These are phyloP conservation scores for Chloris gayana DNA, from an alignment of 176 grass and related monocot species.

Conservation along the genomic window DNA sequence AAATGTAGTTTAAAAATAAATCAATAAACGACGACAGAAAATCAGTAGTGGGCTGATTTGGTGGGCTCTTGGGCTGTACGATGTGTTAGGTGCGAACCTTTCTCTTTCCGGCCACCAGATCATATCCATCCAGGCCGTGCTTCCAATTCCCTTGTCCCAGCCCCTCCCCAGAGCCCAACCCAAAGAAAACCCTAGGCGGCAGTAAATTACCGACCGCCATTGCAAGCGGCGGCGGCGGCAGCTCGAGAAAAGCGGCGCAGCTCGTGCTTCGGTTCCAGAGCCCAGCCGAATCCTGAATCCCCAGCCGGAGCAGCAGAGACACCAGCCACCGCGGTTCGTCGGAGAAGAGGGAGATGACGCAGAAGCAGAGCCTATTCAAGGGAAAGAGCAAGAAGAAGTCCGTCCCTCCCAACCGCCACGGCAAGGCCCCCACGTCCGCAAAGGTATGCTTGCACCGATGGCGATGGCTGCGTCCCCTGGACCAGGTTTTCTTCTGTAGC, in stretches of 20 bases:
- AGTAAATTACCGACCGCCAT: slow-evolving; percentile 20
- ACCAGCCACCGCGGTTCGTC: not conserved
- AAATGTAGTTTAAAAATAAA: no score
- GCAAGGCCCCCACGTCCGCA: slow-evolving; percentile 69
- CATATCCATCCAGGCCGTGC: not conserved
- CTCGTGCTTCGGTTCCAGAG: not conserved
- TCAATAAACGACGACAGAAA: no score
- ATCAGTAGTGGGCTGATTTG: not conserved
- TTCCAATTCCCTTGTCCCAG: not conserved
- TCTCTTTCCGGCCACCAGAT: not conserved
- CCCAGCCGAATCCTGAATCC: not conserved
- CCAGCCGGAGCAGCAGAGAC: not conserved
- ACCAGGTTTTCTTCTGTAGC: not conserved
- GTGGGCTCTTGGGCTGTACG: not conserved
- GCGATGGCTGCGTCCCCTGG: not conserved
- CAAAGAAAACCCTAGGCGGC: slow-evolving; percentile 40
- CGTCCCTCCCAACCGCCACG: slow-evolving; percentile 84
- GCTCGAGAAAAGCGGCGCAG: not conserved
- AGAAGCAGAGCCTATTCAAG: slow-evolving; percentile 89
- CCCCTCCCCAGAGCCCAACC: not conserved
- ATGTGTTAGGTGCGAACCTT: not conserved
- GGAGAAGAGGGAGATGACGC: slow-evolving; percentile 68
- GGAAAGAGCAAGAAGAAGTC: slow-evolving; percentile 74
- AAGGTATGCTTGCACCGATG: slow-evolving; percentile 53
- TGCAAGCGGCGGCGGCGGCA: not conserved